A percentile compares a stretch with the other conserved stretches of the same genome.
Evolutionary conservation across 1,139 yeast genomes (phyloP).

Genomic region (Pichia kudriavzevii): DNA sequence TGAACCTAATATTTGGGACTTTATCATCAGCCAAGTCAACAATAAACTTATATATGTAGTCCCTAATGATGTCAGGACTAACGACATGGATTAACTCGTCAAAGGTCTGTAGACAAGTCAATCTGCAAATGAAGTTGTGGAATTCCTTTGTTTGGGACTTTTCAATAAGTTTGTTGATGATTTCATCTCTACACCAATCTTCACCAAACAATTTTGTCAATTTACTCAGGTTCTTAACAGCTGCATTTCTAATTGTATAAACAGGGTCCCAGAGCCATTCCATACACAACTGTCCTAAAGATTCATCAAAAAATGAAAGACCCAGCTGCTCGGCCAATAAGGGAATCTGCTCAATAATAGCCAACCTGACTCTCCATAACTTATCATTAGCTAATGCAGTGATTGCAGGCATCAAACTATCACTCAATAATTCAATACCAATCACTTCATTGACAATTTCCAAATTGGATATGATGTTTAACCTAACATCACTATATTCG

Average conservation of each 20-base stretch:
- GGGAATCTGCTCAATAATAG: conserved; percentile 95
- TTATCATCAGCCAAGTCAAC: conserved; percentile 64
- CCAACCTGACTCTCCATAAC: conserved; percentile 96
- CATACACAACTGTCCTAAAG: conserved; percentile 82
- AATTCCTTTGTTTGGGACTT: conserved; percentile 35
- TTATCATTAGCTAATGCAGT: conserved; percentile 93
- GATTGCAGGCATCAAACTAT: conserved; percentile 88
- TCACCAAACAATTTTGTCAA: conserved; percentile 85
- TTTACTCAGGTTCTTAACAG: conserved; percentile 74
- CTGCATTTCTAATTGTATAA: conserved; percentile 93
- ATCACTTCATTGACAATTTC: conserved; percentile 90
- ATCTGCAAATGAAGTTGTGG: conserved; percentile 74
- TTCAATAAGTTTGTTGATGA: conserved; percentile 65
- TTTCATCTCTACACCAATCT: conserved; percentile 84
- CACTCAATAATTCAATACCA: conserved; percentile 82
- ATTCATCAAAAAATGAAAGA: conserved; percentile 85
- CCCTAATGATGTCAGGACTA: conserved; percentile 44
- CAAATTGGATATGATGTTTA: conserved; percentile 86
- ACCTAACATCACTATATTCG: conserved; percentile 92
- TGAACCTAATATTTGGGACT: conserved; percentile 92
- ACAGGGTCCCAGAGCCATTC: conserved; percentile 99
- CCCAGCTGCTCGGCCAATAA: conserved; percentile 94
- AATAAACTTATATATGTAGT: conserved; percentile 73
- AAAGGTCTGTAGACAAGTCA: conserved; percentile 84
- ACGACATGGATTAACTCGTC: conserved; percentile 70